Conservation (phyloP, 192 early-diverging fungal genomes). For the Chytriomyces sp. region DNA sequence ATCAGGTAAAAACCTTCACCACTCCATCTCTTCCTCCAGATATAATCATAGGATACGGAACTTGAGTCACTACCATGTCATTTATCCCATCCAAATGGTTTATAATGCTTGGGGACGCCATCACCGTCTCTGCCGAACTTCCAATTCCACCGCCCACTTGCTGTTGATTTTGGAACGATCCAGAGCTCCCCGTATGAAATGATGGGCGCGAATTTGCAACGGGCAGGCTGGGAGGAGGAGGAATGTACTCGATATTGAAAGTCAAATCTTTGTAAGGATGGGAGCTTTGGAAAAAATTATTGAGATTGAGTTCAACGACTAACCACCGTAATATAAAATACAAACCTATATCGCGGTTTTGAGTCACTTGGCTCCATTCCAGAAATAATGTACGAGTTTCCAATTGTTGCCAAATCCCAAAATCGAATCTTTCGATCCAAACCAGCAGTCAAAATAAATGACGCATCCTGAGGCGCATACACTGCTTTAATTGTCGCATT, state of each 20-base stretch:
- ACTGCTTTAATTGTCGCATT: slow-evolving; percentile 12
- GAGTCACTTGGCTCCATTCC: slow-evolving; percentile 63
- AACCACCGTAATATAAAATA: background rate
- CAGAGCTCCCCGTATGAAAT: slow-evolving; percentile 32
- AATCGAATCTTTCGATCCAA: slow-evolving; percentile 87
- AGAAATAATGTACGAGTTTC: slow-evolving; percentile 76
- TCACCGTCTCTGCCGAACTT: slow-evolving; percentile 21
- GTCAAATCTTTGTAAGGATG: slow-evolving; percentile 59
- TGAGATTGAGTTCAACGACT: background rate
- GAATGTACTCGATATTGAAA: slow-evolving; percentile 63
- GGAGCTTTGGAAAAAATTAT: slow-evolving; percentile 46
- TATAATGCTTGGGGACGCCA: slow-evolving; percentile 45
- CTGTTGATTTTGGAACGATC: slow-evolving; percentile 41
- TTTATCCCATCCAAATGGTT: slow-evolving; percentile 77
- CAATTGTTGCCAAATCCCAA: slow-evolving; percentile 74
- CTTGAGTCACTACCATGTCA: slow-evolving; percentile 68
- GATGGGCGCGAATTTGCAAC: slow-evolving; percentile 7
- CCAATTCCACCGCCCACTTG: slow-evolving; percentile 11
- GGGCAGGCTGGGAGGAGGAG: slow-evolving; percentile 35
- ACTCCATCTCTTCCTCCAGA: slow-evolving; percentile 78
- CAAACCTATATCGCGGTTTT: slow-evolving; percentile 68
- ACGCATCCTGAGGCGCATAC: slow-evolving; percentile 46
- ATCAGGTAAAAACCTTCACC: slow-evolving; percentile 59
- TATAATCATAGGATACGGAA: slow-evolving; percentile 79
- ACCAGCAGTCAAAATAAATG: slow-evolving; percentile 77